phyloP scores from a whole-genome alignment of 805 yeast species.

The Nakazawaea ambrosiae region DNA sequence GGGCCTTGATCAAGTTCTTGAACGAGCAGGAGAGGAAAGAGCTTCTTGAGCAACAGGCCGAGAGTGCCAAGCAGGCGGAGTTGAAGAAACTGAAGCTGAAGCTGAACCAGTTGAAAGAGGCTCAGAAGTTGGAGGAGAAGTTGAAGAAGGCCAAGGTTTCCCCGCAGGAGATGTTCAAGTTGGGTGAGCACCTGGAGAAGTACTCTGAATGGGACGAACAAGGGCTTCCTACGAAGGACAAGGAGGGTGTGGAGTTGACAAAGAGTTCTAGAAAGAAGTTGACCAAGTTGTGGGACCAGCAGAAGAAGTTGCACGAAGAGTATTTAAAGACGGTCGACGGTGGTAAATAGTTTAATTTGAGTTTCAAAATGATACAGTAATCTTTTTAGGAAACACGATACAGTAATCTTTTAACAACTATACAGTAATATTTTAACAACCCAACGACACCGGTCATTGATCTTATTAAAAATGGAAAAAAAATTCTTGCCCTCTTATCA shows the following conservation, averaged over 20 bases:
- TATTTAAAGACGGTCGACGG: constrained; percentile 34
- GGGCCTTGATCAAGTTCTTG: constrained; percentile 81
- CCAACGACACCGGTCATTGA: neutral
- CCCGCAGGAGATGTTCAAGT: constrained; percentile 71
- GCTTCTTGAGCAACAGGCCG: constrained; percentile 51
- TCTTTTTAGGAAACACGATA: too few relatives aligned
- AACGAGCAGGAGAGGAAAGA: constrained; percentile 63
- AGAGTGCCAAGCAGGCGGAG: constrained; percentile 45
- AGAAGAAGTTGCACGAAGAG: constrained; percentile 74
- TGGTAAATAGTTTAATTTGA: too few relatives aligned
- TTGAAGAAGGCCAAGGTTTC: constrained; percentile 58
- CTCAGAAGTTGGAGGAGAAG: constrained; percentile 46
- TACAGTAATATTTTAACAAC: neutral
- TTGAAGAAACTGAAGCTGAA: constrained; percentile 44
- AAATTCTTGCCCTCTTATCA: neutral
- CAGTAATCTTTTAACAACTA: too few relatives aligned
- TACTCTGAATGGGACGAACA: constrained; percentile 77
- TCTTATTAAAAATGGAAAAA: too few relatives aligned
- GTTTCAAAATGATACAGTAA: neutral
- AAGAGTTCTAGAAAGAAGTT: constrained; percentile 85
- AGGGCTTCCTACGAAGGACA: constrained; percentile 76
- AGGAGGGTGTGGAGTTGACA: constrained; percentile 73
- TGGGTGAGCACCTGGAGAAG: constrained; percentile 26
- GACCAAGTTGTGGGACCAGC: constrained; percentile 68
- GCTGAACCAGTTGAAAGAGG: constrained; percentile 35